phyloP scores from a whole-genome alignment of 176 grass and related monocot genomes.

The Hsuehochloa calcarea region DNA sequence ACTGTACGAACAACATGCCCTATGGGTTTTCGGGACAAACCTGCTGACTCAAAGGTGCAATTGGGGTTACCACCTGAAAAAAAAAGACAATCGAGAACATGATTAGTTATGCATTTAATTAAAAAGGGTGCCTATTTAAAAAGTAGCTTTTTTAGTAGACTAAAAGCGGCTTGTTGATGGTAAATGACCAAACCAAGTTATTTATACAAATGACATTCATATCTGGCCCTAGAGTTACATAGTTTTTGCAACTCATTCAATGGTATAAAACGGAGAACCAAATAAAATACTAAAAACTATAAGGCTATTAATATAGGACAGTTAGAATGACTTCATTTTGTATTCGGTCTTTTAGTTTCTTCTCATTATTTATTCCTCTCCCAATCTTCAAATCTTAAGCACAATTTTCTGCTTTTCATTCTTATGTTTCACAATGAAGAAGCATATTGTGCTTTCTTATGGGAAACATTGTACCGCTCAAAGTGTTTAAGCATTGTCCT shows the following conservation, averaged over 20 bases:
- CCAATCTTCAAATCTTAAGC: neutral
- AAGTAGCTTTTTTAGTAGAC: neutral
- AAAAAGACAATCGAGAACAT: slow-evolving; percentile 23
- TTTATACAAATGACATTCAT: neutral
- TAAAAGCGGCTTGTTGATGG: neutral
- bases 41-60: slow-evolving; percentile 97
- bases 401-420: neutral
- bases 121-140: neutral
- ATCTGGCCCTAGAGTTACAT: neutral
- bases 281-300: slow-evolving; percentile 7
- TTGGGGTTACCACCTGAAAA: slow-evolving; percentile 97
- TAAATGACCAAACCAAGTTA: neutral
- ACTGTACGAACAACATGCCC: neutral
- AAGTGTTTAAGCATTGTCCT: neutral
- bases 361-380: neutral
- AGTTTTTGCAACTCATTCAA: neutral
- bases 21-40: slow-evolving; percentile 49
- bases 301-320: neutral
- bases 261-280: neutral
- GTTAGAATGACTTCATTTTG: neutral
- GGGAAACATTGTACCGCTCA: neutral
- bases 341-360: neutral
- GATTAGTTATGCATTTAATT: slow-evolving; percentile 12
- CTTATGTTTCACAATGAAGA: neutral
- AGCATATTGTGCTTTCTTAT: neutral